These are phyloP conservation scores for Fremontodendron californicum DNA, from an alignment of 345 rosid species.

Conservation along the genomic window DNA sequence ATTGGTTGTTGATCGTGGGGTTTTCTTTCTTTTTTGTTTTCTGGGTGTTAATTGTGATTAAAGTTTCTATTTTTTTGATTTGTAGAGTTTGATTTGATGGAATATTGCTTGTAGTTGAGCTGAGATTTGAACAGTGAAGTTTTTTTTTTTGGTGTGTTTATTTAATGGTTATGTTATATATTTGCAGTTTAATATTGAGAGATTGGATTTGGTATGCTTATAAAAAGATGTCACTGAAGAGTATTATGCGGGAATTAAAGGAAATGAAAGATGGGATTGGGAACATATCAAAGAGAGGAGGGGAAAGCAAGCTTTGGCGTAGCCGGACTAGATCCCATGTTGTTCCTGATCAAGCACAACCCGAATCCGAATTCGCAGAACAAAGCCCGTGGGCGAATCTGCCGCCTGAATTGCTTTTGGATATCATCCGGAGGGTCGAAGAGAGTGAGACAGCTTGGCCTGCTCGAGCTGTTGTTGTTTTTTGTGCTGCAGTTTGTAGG, in stretches of 20 bases:
- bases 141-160: neutral
- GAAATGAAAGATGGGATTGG: slow-evolving; percentile 81
- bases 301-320: slow-evolving; percentile 49
- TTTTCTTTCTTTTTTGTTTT: neutral
- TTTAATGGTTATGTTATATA: neutral
- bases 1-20: neutral
- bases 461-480: slow-evolving; percentile 78
- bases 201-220: slow-evolving; percentile 26
- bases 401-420: slow-evolving; percentile 80
- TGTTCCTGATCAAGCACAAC: slow-evolving; percentile 67
- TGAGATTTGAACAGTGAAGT: neutral
- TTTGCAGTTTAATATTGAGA: slow-evolving; percentile 28
- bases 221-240: slow-evolving; percentile 66
- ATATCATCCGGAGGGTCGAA: slow-evolving; percentile 75
- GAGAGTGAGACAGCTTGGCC: slow-evolving; percentile 89
- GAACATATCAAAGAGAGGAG: slow-evolving; percentile 57
- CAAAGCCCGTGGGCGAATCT: slow-evolving; percentile 68
- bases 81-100: slow-evolving; percentile 2
- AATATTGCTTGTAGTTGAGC: neutral
- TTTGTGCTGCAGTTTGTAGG: slow-evolving; percentile 84
- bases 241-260: slow-evolving; percentile 75
- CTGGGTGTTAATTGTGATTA: neutral
- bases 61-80: neutral
- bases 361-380: slow-evolving; percentile 24
- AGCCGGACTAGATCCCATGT: slow-evolving; percentile 64